Conservation (phyloP, 1,284 basidiomycete genomes). For the Cutaneotrichosporon cyanovorans region DNA sequence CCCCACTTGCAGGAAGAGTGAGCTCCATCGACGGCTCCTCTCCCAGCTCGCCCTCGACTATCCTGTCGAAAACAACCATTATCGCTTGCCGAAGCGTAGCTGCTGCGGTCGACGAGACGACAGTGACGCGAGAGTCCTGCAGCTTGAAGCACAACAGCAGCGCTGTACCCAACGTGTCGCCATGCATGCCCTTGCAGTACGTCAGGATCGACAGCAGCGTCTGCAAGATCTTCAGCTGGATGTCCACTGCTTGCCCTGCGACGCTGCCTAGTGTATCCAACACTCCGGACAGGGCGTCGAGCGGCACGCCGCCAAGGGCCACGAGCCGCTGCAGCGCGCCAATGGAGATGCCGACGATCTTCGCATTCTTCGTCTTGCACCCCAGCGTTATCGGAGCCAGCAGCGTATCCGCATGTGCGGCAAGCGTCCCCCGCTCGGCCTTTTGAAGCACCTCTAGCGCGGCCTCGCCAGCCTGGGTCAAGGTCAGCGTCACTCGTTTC, state of each 20-base stretch:
- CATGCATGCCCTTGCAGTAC: constrained; percentile 73
- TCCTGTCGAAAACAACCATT: constrained; percentile 96
- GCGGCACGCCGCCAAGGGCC: constrained; percentile 71
- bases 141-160: constrained; percentile 86
- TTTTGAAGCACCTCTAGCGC: constrained; percentile 68
- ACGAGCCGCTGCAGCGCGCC: constrained; percentile 88
- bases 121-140: constrained; percentile 88
- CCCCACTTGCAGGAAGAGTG: constrained; percentile 5
- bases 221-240: constrained; percentile 84
- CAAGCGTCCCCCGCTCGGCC: constrained; percentile 50
- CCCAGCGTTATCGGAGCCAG: constrained; percentile 88
- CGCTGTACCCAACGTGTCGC: constrained; percentile 65
- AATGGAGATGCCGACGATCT: constrained; percentile 86
- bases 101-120: constrained; percentile 94
- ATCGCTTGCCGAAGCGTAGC: constrained; percentile 92
- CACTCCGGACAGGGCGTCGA: constrained; percentile 58
- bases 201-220: constrained; percentile 82
- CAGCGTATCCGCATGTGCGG: constrained; percentile 68
- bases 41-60: constrained; percentile 40
- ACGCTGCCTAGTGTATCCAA: constrained; percentile 74
- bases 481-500: constrained; percentile 7
- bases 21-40: constrained; percentile 2
- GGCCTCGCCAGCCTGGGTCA: constrained; percentile 71
- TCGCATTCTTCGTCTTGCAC: constrained; percentile 84
- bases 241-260: constrained; percentile 88